Evolutionary conservation across 2,329 filamentous ascomycete species (phyloP), one percentile per base, ranked within the genome.

Genomic region (Immersiporthe knoxdaviesiana): DNA sequence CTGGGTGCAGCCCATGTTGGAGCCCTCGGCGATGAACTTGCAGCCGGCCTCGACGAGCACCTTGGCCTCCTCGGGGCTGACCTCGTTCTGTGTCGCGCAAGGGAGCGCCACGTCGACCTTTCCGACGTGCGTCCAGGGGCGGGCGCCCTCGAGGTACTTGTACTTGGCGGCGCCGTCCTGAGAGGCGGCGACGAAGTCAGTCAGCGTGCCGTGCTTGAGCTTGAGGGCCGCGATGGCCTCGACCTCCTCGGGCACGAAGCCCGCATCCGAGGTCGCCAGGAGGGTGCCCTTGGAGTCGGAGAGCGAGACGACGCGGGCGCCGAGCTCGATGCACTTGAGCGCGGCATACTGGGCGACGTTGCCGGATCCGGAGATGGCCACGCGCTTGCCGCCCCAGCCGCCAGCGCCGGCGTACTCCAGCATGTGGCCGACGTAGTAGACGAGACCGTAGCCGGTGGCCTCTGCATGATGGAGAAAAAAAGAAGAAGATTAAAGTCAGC

Each of bases 1-100:
- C 83, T 96, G 93, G 44, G 94, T 97, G 87, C 94, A 97, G 73
- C 96, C 96, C 96, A 99, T 98, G 89, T 98, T 98, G 83, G 92
- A 96, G 68, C 96, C 96, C 84, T 99, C 96, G 69, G 96, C 96
- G 74, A 98, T 91, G 85, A 93, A 97, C 79, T 91, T 89, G 78
- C 87, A 88, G 74, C 95, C 95, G 70, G 87, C 87, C 63, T 86
- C 86, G 70, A 97, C 88, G 59, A 98, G 88, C 24, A 88, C 89
- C 84, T 93, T 85, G 66, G 94, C 96, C 86, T 99, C 96, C 76
- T 96, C 93, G 79, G 90, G 90, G 78, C 88, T 94, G 77, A 99
- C 93, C 84, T 99, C 96, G 86, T 99, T 99, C 87, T 99, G 94
- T 71, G 96, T 98, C 54, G 96, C 96, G 77, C 88, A 94, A 66